Evolutionary conservation across 2,329 filamentous ascomycete genomes (phyloP).

Genomic region (Hymenotorrendiella dingleyae): DNA sequence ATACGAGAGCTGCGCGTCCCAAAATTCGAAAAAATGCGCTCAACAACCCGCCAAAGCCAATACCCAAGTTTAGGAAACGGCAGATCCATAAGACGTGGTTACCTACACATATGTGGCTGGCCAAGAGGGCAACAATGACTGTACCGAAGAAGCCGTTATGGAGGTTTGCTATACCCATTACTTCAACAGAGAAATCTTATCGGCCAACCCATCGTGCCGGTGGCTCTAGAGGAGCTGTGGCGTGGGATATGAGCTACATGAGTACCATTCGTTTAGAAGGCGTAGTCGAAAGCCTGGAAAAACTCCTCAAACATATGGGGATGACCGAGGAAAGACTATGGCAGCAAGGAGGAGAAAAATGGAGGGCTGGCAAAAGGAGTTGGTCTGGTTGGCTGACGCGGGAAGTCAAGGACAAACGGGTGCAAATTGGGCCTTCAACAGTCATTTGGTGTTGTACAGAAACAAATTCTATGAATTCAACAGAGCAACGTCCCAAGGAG

Average conservation of each 20-base stretch:
- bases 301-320: slow-evolving; percentile 61
- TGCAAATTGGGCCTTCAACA: slow-evolving; percentile 65
- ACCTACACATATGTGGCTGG: slow-evolving; percentile 89
- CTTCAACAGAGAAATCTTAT: slow-evolving; percentile 85
- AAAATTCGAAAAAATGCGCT: slow-evolving; percentile 67
- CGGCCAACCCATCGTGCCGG: slow-evolving; percentile 78
- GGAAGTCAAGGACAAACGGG: slow-evolving; percentile 45
- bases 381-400: slow-evolving; percentile 54
- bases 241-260: slow-evolving; percentile 94
- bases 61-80: slow-evolving; percentile 72
- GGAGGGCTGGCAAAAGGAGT: slow-evolving; percentile 57
- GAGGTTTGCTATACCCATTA: slow-evolving; percentile 81
- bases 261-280: slow-evolving; percentile 79
- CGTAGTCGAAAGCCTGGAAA: slow-evolving; percentile 53
- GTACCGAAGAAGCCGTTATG: slow-evolving; percentile 73
- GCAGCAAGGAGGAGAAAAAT: slow-evolving; percentile 60
- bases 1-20: slow-evolving; percentile 44
- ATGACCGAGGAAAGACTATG: slow-evolving; percentile 55
- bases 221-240: slow-evolving; percentile 68
- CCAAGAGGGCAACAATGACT: slow-evolving; percentile 88
- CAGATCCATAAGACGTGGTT: slow-evolving; percentile 89
- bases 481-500: slow-evolving; percentile 36
- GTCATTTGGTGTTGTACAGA: slow-evolving; percentile 62
- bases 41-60: slow-evolving; percentile 56
- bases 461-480: slow-evolving; percentile 15